Base-by-base conservation (phyloP, 1,284 basidiomycete genomes). In the Rhodotorula sp. region DNA sequence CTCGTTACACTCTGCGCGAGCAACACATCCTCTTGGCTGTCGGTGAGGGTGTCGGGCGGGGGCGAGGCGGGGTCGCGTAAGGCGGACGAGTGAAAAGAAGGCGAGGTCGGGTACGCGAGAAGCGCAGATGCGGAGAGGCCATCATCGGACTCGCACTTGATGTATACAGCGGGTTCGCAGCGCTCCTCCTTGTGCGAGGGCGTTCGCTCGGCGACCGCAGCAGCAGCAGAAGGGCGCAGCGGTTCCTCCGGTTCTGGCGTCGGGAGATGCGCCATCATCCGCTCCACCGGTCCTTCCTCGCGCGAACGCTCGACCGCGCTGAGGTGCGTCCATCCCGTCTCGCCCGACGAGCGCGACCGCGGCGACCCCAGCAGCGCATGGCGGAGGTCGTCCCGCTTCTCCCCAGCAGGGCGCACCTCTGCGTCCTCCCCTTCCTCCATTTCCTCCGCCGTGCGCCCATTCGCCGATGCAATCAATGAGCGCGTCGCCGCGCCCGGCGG, bases 11-110 rank as follows among this genome's bases (percentile, higher is more conserved):
- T 61, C 27, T 37, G 36, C 3, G 29, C 57, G 37, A 74, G 61
- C 1, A 62, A 57, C 4, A 32, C 64, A 27, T 50, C 58, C 37
- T 74, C 73, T 32, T 74, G 72, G 34, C 64, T 67, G 56, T 65
- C 61, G 5, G 72, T 71, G 22, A 74, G 37, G 56, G 57, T 61
- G 22, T 53, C 58, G n/a, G 21, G 54, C 46, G 21, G 32, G 22
- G 37, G 36, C 17, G 8, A 41, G 25, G 34, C 22, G n/a, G 34
- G 39, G 10, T 39, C 29, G 29, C n/a, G n/a, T 5, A 22, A 4
- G 15, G 8, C 3, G 39, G 12, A 5, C 36, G 39, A 32, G 21
- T 46, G 25, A 5, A 27, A n/a, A 37, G 56, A n/a, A 3, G n/a
- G n/a, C n/a, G n/a, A 17, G 44, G 10, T 19, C 44, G 44, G 44